Evolutionary conservation across 306 rosid genomes (phyloP).

Genomic region (Inga laurina): DNA sequence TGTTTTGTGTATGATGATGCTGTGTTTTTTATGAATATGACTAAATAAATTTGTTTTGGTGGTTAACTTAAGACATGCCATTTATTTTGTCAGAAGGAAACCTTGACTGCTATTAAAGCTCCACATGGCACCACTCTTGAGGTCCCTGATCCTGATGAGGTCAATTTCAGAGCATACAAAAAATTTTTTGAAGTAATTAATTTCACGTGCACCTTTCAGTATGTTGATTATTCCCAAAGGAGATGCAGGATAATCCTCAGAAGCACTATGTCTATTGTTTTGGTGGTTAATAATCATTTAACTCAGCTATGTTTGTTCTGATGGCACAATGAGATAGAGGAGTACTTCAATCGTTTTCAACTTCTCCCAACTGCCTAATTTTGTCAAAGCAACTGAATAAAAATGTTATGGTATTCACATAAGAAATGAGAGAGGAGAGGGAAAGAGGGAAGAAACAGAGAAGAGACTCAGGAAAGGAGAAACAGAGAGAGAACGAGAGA

Average conservation of each 20-base stretch:
- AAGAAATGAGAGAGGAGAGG: no score
- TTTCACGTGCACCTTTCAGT: slow-evolving; percentile 44
- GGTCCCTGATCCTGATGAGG: slow-evolving; percentile 99
- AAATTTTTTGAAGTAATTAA: background rate
- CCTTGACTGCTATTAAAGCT: slow-evolving; percentile 92
- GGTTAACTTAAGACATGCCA: slow-evolving; percentile 7
- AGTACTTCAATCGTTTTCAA: no score
- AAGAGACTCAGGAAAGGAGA: no score
- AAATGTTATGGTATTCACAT: no score
- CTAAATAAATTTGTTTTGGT: slow-evolving; percentile 13
- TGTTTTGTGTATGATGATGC: background rate
- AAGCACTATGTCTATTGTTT: slow-evolving; percentile 75
- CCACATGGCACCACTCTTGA: slow-evolving; percentile 96
- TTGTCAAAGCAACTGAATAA: no score
- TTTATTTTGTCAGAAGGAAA: slow-evolving; percentile 71
- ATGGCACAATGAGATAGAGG: slow-evolving; percentile 69
- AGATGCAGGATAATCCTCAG: slow-evolving; percentile 89
- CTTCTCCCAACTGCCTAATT: no score
- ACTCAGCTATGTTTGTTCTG: slow-evolving; percentile 6
- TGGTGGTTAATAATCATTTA: slow-evolving; percentile 20
- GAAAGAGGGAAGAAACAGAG: no score
- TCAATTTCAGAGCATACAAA: slow-evolving; percentile 39
- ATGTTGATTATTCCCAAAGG: slow-evolving; percentile 94
- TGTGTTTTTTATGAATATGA: slow-evolving; percentile 24
- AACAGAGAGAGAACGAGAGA: no score